Base-by-base conservation (phyloP, 768 basidiomycete species). In the Scleroderma citrinum region DNA sequence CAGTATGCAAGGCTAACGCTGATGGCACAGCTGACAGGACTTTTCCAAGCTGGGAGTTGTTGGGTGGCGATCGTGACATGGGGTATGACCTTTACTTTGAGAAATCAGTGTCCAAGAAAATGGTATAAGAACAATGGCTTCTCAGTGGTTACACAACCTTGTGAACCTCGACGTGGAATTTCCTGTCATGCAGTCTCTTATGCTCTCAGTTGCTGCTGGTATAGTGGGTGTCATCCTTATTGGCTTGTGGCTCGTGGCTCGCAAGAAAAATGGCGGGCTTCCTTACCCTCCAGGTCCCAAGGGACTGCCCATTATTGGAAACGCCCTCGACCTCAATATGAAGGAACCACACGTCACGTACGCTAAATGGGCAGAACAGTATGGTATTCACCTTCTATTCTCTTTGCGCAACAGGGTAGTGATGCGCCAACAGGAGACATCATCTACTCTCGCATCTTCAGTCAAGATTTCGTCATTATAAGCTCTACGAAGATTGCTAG, bases 261-360 rank as follows among this genome's bases (percentile, higher is more conserved):
- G 38, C 6, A 51, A 30, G 16, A 39, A 48, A 17, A 17, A 17
- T 17, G 29, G 23, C 10, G 40, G 36, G 2, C 32, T 44, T 14
- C 44, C 37, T 17, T 48, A 48, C 16, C 55, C 51, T 17, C 57
- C 57, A 2, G 57, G 57, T 5, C 57, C 57, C 3, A 12, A n/a
- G 24, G 29, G 24, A 3, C 12, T 58, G 5, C 57, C 57, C 16
- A 26, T 58, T 20, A 11, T 56, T n/a, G 57, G 57, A 21, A 56
- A 47, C 24, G 49, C 35, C 17, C 14, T 54, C 13, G 41, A 46
- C 14, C 23, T 58, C 21, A 26, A 38, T 36, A 35, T 37, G 20
- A 34, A 17, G 14, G 32, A 26, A 2, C 55, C 57, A 3, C 53
- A 52, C 42, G 21, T 56, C 16, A 58, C 47, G 23, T 58, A 58